Evolutionary conservation across 495 filamentous ascomycete genomes (phyloP), one percentile per base, ranked within the genome.

Genomic region (Daldinia bambusicola): DNA sequence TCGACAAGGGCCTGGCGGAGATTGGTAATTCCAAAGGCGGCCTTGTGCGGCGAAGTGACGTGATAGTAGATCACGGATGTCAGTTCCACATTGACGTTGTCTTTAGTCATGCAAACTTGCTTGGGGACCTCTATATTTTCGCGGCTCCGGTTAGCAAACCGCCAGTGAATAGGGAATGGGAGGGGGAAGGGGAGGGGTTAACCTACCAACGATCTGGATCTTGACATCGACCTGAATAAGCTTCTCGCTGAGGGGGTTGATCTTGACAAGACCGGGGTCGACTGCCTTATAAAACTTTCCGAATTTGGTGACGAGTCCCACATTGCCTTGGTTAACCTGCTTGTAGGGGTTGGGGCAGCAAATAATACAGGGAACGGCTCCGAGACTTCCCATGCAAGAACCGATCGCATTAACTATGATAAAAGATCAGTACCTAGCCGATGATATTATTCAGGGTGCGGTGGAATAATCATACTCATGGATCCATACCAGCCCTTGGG

Each of bases 61-160:
- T 97, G 93, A 85, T 99, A 99, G 87, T 99, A 99, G 84, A 99
- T 99, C 70, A 99, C 95, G 31, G 91, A 95, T 37, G 93, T 98
- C 64, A 99, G 86, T 75, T 95, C 89, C 50, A 99, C 87, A 26
- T 91, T 96, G 64, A 98, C 95, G 74, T 98, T 98, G 84, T 99
- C 95, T 81, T 97, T 98, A 79, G 96, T 99, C 94, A 99, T 99
- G 87, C 95, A 98, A 74, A 94, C 88, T 82, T 99, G 95, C 78
- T 93, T 88, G 6, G 95, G 95, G 6, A 99, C 95, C 85, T 99
- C 93, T 86, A 79, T 18, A 67, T 56, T 26, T 8, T 40, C 31
- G 31, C 30, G 41, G 45, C 16, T 53, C 34, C 48, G 38, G 6
- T 69, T 56, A 55, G 55, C 26, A 26, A 26, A 26, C 26, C 1